Evolutionary conservation across 257 asterid genomes (phyloP).

Genomic region (Solanum infundibuliforme): DNA sequence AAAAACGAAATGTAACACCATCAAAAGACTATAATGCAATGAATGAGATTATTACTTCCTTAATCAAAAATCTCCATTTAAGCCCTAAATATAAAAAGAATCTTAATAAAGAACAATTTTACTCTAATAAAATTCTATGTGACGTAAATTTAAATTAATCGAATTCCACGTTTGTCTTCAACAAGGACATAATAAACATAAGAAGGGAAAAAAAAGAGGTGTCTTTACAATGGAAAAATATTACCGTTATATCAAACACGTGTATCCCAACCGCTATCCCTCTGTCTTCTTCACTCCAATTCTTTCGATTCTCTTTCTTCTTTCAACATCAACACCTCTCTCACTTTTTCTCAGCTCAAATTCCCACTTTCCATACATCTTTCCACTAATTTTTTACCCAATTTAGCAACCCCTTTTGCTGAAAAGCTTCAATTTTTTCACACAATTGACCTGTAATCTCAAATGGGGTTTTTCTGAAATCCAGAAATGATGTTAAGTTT

Average conservation of each 20-base stretch:
- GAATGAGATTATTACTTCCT: not conserved
- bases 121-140: fast-evolving
- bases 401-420: not conserved
- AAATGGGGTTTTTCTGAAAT: not conserved
- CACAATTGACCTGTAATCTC: not conserved
- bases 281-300: slow-evolving; percentile 27
- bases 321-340: not conserved
- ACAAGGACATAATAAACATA: not conserved
- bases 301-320: slow-evolving; percentile 37
- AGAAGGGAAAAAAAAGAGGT: not conserved
- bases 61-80: too few species aligned
- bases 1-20: too few species aligned
- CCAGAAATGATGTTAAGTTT: not conserved
- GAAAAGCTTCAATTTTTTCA: not conserved
- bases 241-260: slow-evolving; percentile 60
- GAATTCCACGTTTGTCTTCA: too few species aligned
- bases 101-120: fast-evolving
- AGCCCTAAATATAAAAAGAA: fast-evolving
- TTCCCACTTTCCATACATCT: not conserved
- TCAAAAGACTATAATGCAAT: too few species aligned
- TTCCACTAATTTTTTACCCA: not conserved
- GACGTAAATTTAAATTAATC: too few species aligned
- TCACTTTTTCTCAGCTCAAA: not conserved
- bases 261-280: slow-evolving; percentile 15
- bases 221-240: not conserved